Base-by-base conservation (phyloP, 2,329 filamentous ascomycete species). In the Chaetothyriales sp. region DNA sequence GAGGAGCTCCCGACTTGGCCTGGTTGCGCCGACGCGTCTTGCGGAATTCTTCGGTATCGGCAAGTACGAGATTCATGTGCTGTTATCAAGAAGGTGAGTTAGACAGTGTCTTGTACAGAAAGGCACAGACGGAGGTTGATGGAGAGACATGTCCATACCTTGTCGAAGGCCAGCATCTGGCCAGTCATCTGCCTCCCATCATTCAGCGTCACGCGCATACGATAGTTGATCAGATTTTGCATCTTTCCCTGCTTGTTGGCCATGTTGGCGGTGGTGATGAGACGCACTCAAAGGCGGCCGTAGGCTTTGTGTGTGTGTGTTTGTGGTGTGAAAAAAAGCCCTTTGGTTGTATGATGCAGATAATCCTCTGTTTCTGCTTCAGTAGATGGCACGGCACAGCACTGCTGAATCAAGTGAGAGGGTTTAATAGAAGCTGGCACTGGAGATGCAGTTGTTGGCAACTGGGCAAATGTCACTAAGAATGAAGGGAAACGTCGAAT, bases 21-120 rank as follows among this genome's bases (percentile, higher is more conserved):
- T 79, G 76, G 62, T 83, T 79, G 74, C 84, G 90, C 69, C 85
- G 80, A 74, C 92, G 93, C 56, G 90, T 83, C 65, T 84, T 84
- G 67, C 89, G 85, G 70, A 95, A 95, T 69, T 96, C 90, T 78
- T 98, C 92, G 60, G 92, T 96, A 65, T 98, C 92, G 70, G 90
- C 92, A 56, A 98, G 84, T 55, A 98, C 92, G 59, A 98, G 80
- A 69, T 98, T 98, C 92, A 98, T 98, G 71, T 98, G 92, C 88
- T 94, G 59, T 47, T 49, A 54, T 36, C 39, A 48, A 42, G 28
- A 49, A 44, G 4, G 10, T 8, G 45, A 9, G 32, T 53, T 32
- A 51, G 50, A 12, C 7, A 47, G 3, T 15, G 22, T 39, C 15
- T n/a, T 10, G 18, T 9, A 3, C 9, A 3, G 32, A 20, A 20